These are phyloP conservation scores for Tuctoria greenei DNA, from an alignment of 176 grass and related monocot genomes.

Conservation along the genomic window DNA sequence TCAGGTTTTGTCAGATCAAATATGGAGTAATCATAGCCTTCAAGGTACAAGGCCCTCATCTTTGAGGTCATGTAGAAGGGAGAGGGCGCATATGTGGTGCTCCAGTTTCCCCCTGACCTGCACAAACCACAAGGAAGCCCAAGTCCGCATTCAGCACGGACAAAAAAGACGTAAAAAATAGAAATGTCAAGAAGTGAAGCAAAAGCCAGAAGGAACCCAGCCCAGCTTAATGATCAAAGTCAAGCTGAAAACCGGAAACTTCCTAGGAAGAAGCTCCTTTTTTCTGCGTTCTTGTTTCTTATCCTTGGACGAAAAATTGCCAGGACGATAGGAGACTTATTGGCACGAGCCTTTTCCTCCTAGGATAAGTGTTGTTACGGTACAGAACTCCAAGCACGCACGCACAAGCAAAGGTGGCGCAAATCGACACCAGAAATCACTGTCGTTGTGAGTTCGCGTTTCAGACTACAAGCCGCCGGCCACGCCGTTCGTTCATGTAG, in stretches of 20 bases:
- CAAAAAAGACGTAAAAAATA: neutral
- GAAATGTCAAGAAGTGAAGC: neutral
- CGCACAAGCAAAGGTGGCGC: slow-evolving; percentile 11
- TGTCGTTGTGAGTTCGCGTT: neutral
- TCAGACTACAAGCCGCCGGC: neutral
- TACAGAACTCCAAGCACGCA: slow-evolving; percentile 17
- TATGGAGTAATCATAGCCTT: slow-evolving; percentile 86
- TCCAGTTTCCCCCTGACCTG: slow-evolving; percentile 91
- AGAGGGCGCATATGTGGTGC: slow-evolving; percentile 86
- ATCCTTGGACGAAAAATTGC: neutral
- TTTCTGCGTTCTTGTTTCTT: neutral
- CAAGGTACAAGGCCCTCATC: slow-evolving; percentile 85
- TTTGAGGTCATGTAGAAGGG: slow-evolving; percentile 97
- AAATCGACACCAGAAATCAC: neutral
- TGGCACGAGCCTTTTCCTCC: neutral
- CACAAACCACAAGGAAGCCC: slow-evolving; percentile 7
- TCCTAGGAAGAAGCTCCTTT: neutral
- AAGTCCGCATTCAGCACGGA: neutral
- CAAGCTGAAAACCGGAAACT: neutral
- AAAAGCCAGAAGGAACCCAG: neutral
- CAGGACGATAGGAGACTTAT: neutral
- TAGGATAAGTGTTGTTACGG: neutral
- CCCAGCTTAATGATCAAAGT: neutral
- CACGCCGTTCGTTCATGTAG: neutral
- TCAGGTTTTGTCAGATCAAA: slow-evolving; percentile 88